Base-by-base conservation (phyloP, 306 rosid species). In the Boehmeria nivea region DNA sequence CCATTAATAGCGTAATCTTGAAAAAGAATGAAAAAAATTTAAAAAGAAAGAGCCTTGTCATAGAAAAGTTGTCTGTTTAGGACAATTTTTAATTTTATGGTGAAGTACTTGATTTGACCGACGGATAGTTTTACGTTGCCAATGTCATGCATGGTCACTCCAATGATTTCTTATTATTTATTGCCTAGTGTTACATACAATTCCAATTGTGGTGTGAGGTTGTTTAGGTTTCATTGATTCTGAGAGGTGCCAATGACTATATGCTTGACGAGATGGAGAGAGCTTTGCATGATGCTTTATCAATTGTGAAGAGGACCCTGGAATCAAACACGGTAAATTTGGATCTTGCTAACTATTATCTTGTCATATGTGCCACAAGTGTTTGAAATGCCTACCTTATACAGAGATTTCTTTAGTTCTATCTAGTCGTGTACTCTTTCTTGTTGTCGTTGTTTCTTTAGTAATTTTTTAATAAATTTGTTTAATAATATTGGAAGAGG, bases 191-290 rank as follows among this genome's bases (percentile, higher is more conserved):
- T n/a, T n/a, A n/a, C n/a, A n/a, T n/a, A 10, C 36, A 31, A 31
- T 31, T 31, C 9, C n/a, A n/a, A 54, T 18, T 33, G 64, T 16
- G 14, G 39, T 23, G 15, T 15, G 22, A 22, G 21, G 6, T 56
- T 73, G 61, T 76, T 7, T 65, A 91, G 94, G 89, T 91, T 34
- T 84, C 98, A 44, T 72, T 91, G 76, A 65, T 91, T 63, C 87
- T 91, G 39, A 71, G 98, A 76, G 98, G 98, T 60, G 98, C 98
- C 16, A 91, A 91, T 72, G 98, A 91, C 76, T 87, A 84, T 60
- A 87, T 91, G 98, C 94, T 91, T 60, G 95, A 91, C 44, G 98
- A 91, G 83, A 91, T 91, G 98, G 98, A 91, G 44, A 87, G 98
- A 77, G 81, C 96, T 67, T 75, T 91, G 63, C 96, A 91, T 71